Evolutionary conservation across 345 rosid species (phyloP), one percentile per base, ranked within the genome.

Genomic region (Cardamine resedifolia): DNA sequence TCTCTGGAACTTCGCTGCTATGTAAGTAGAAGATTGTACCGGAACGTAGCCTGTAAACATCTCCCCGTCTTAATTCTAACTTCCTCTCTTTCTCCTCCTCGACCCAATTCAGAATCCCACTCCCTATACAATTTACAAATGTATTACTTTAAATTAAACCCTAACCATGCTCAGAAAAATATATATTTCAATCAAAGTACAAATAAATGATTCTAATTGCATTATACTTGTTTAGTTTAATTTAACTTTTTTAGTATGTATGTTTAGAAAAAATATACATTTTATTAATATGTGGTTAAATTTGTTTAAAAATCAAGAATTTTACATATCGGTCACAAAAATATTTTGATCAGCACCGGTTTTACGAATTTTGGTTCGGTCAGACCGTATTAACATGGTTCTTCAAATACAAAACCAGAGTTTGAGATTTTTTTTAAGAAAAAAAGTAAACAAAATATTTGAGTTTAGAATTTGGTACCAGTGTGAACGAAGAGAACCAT

Each of bases 401-500:
- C 39, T 5, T 10, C 0, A 4, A 18, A 7, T 36, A 30, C 7
- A 56, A 33, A 23, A 15, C 20, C 39, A 36, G 18, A 14, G 3
- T 58, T 34, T 58, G 6, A 36, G 50, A n/a, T 14, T 39, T 39
- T 12, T 31, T 1, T 0, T 1, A 15, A 23, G 0, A 4, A 62
- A 6, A 14, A 20, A 11, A 14, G 34, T 4, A 41, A n/a, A n/a
- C n/a, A n/a, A n/a, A n/a, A n/a, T n/a, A 3, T 16, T 5, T 6
- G 23, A 6, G 12, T 14, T 38, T 26, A 7, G 15, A 24, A 4
- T 41, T 14, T 0, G 18, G 11, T 69, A 85, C 99, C 99, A 5
- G 93, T 85, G 64, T 78, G 85, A 51, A 95, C 94, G 41, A 85
- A 95, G 47, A 90, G 76, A 31, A 95, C 92, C 96, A 90, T 87